phyloP scores from a whole-genome alignment of 192 early-diverging fungal genomes.

The Irineochytrium annulatum region DNA sequence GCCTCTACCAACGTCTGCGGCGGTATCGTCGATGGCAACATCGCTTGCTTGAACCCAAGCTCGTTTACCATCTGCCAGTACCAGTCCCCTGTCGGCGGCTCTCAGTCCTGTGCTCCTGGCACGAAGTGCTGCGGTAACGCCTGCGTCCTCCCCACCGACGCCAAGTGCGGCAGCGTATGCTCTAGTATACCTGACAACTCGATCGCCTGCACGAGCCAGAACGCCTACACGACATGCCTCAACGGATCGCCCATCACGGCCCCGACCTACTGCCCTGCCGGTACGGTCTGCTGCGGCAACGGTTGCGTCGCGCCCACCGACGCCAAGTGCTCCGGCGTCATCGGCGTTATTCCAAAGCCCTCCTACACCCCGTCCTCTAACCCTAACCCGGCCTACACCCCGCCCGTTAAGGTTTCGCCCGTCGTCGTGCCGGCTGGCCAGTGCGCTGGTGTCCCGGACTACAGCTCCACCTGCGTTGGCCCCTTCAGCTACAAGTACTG shows the following conservation, averaged over 20 bases:
- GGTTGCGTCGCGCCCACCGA: constrained; percentile 3
- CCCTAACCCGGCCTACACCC: too few species aligned
- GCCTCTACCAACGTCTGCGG: constrained; percentile 10
- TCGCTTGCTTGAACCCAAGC: constrained; percentile 23
- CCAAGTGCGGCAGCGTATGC: neutral
- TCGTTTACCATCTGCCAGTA: constrained; percentile 11
- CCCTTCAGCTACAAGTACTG: constrained; percentile 3
- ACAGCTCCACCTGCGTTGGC: neutral
- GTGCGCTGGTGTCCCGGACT: neutral
- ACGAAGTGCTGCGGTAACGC: constrained; percentile 1
- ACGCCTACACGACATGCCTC: neutral
- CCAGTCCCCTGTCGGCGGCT: neutral
- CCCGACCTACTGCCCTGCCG: constrained; percentile 5
- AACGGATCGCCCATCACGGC: neutral
- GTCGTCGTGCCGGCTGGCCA: neutral
- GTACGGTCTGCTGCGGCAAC: constrained; percentile 16
- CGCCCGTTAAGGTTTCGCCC: neutral
- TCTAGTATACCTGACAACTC: neutral
- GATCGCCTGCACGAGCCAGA: neutral
- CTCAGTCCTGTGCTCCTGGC: constrained; percentile 1
- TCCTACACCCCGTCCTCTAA: neutral
- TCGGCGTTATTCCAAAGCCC: neutral
- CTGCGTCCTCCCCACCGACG: neutral
- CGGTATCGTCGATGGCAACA: neutral
- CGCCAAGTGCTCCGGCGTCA: neutral